A percentile compares a stretch with the other conserved stretches of the same genome.
Evolutionary conservation across 2,329 filamentous ascomycete genomes (phyloP).

Genomic region (Exophiala bonariae): DNA sequence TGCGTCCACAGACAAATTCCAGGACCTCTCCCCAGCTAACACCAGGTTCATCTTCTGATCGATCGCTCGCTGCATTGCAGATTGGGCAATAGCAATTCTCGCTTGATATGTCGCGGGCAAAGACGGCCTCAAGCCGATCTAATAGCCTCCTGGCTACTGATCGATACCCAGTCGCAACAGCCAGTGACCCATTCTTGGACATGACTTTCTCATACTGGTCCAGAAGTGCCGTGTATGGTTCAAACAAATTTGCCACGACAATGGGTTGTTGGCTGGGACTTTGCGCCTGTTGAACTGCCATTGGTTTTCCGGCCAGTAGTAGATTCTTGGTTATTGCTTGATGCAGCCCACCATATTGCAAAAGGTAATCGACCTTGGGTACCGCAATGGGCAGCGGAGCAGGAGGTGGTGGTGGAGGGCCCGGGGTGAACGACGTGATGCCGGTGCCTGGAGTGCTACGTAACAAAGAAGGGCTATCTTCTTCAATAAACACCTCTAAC

Average conservation of each 20-base stretch:
- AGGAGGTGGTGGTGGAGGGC: conserved; percentile 73
- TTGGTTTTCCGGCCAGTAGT: conserved; percentile 51
- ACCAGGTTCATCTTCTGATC: conserved; percentile 61
- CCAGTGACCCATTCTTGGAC: conserved; percentile 80
- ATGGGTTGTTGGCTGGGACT: conserved; percentile 64
- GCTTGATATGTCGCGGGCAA: conserved; percentile 84
- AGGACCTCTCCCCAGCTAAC: conserved; percentile 95
- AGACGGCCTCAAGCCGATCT: conserved; percentile 89
- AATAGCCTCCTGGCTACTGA: conserved; percentile 89
- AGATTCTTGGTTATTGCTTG: conserved; percentile 72
- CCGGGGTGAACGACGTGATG: conserved; percentile 43
- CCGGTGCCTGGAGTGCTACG: conserved; percentile 31
- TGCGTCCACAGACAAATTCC: conserved; percentile 85
- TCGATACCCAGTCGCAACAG: conserved; percentile 91
- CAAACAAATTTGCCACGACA: conserved; percentile 73
- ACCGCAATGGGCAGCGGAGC: conserved; percentile 65
- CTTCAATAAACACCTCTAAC: conserved; percentile 38
- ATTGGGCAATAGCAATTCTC: conserved; percentile 85
- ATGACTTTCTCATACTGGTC: conserved; percentile 85
- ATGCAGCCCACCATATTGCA: conserved; percentile 81
- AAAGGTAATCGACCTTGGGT: conserved; percentile 85
- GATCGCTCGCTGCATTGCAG: conserved; percentile 65
- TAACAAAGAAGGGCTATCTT: conserved; percentile 18
- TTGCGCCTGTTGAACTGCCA: conserved; percentile 44
- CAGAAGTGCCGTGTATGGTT: conserved; percentile 77